A percentile compares a stretch with the other conserved stretches of the same genome.
Evolutionary conservation across 495 filamentous ascomycete genomes (phyloP).

Genomic region (Cairneyella variabilis): DNA sequence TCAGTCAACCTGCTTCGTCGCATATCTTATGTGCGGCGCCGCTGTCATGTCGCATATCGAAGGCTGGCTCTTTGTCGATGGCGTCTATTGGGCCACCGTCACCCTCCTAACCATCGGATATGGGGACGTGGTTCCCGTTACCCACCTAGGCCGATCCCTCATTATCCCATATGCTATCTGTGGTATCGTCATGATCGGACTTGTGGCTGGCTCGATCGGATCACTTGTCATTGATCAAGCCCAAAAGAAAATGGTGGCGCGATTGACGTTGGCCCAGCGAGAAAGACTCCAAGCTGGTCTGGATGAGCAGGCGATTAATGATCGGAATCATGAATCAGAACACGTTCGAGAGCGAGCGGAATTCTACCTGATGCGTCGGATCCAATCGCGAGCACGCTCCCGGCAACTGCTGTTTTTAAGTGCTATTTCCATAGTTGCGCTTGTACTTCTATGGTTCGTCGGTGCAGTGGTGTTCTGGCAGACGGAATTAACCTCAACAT

Average conservation of each 20-base stretch:
- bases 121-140: neutral
- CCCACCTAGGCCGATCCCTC: neutral
- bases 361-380: neutral
- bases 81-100: neutral
- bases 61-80: neutral
- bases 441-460: neutral
- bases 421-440: neutral
- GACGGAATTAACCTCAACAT: neutral
- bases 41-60: neutral
- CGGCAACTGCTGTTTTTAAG: neutral
- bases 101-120: neutral
- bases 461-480: neutral
- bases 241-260: neutral
- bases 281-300: neutral
- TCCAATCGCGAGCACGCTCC: neutral
- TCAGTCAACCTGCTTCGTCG: neutral
- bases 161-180: neutral
- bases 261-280: neutral
- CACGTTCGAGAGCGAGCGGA: constrained; percentile 3
- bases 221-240: neutral
- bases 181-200: neutral
- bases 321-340: too few relatives aligned
- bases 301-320: neutral
- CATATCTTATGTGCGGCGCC: neutral
- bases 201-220: neutral